These are phyloP conservation scores for Daldinia sp. DNA, from an alignment of 2,329 filamentous ascomycete species.

Conservation along the genomic window DNA sequence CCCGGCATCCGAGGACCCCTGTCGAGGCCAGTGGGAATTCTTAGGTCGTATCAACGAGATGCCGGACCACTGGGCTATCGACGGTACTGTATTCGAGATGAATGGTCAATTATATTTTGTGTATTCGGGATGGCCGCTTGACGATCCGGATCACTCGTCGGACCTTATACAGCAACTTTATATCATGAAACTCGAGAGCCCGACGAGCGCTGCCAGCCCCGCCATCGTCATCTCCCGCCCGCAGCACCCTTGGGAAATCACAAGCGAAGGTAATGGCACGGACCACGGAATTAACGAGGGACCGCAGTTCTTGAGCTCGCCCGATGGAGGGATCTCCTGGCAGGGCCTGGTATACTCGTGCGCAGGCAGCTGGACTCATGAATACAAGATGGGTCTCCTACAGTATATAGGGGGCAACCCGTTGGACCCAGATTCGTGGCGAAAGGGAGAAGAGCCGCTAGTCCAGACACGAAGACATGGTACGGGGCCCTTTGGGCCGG, in stretches of 20 bases:
- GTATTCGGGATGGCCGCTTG: conserved; percentile 47
- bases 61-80: conserved; percentile 47
- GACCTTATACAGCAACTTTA: conserved; percentile 45
- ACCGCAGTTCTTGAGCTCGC: conserved; percentile 45
- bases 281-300: conserved; percentile 48
- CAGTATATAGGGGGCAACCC: conserved; percentile 44
- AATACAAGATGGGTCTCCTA: conserved; percentile 47
- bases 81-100: conserved; percentile 46
- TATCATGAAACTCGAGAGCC: conserved; percentile 41
- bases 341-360: conserved; percentile 45
- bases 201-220: conserved; percentile 33
- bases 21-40: conserved; percentile 45
- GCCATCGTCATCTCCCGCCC: conserved; percentile 41
- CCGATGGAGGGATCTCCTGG: conserved; percentile 41
- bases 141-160: conserved; percentile 29
- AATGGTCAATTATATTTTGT: conserved; percentile 42
- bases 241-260: conserved; percentile 45
- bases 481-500: conserved; percentile 41
- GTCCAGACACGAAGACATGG: conserved; percentile 34
- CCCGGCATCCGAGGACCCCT: conserved; percentile 40
- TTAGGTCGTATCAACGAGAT: conserved; percentile 42
- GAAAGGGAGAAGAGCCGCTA: conserved; percentile 42
- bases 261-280: conserved; percentile 40
- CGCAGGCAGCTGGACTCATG: conserved; percentile 46
- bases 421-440: conserved; percentile 42